phyloP scores from a whole-genome alignment of 2,329 filamentous ascomycete genomes.

The Ramularia collo-cygni region DNA sequence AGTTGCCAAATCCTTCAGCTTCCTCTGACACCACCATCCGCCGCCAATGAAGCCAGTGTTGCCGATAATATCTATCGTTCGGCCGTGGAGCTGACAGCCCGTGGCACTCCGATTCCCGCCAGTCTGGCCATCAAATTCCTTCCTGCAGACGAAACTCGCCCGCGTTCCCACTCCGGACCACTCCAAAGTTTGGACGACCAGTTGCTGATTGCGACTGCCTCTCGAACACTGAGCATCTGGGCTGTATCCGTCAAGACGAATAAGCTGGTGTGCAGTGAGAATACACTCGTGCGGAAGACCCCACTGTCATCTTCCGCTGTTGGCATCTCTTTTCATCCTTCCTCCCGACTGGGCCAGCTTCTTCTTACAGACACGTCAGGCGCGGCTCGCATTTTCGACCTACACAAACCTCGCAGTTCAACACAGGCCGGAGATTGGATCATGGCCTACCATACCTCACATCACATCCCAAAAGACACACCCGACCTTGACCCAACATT shows the following conservation, averaged over 20 bases:
- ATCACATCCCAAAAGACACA: slow-evolving; percentile 12
- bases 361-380: slow-evolving; percentile 51
- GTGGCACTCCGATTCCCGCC: slow-evolving; percentile 3
- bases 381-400: slow-evolving; percentile 52
- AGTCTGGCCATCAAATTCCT: slow-evolving; percentile 16
- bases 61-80: slow-evolving; percentile 7
- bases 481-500: slow-evolving; percentile 23
- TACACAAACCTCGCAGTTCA: slow-evolving; percentile 33
- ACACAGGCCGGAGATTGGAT: slow-evolving; percentile 26
- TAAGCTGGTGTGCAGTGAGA: slow-evolving; percentile 7
- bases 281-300: slow-evolving; percentile 7
- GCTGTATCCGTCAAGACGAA: slow-evolving; percentile 17
- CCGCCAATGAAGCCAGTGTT: slow-evolving; percentile 18
- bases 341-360: slow-evolving; percentile 31
- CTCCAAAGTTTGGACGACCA: slow-evolving; percentile 10
- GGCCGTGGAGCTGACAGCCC: slow-evolving; percentile 6
- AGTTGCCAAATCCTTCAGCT: slow-evolving; percentile 50
- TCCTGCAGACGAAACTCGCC: slow-evolving; percentile 8
- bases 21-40: slow-evolving; percentile 45
- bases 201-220: slow-evolving; percentile 14
- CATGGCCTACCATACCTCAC: slow-evolving; percentile 24
- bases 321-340: slow-evolving; percentile 24
- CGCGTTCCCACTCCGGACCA: slow-evolving; percentile 1
- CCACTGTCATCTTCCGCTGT: slow-evolving; percentile 12
- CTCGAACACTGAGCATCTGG: slow-evolving; percentile 19